These are phyloP conservation scores for Kwoniella shivajii DNA, from an alignment of 1,284 basidiomycete species.

Conservation along the genomic window DNA sequence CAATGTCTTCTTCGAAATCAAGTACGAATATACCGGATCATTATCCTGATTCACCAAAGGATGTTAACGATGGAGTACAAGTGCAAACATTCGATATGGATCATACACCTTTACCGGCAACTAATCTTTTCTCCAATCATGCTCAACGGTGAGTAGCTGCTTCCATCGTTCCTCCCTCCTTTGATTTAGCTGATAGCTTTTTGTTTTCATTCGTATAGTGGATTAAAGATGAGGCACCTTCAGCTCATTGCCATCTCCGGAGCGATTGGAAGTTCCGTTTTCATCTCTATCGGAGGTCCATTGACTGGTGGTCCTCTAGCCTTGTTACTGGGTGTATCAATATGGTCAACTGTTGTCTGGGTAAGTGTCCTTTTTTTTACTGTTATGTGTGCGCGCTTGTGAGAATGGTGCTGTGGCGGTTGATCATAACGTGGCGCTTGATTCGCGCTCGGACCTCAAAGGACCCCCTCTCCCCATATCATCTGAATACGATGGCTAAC, in stretches of 20 bases:
- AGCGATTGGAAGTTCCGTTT: slow-evolving; percentile 14
- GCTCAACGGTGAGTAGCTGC: neutral
- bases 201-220: neutral
- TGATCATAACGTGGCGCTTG: too few relatives aligned
- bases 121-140: neutral
- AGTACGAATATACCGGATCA: too few relatives aligned
- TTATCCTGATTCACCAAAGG: neutral
- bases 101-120: neutral
- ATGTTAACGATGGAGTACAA: neutral
- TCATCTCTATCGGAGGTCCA: slow-evolving; percentile 11
- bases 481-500: too few relatives aligned
- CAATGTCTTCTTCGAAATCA: too few relatives aligned
- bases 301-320: slow-evolving; percentile 16
- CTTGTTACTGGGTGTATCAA: slow-evolving; percentile 9
- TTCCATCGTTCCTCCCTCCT: too few relatives aligned
- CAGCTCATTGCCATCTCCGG: slow-evolving; percentile 20
- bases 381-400: too few relatives aligned
- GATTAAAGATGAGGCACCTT: slow-evolving; percentile 11
- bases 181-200: neutral
- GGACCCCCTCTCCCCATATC: too few relatives aligned
- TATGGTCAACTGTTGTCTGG: slow-evolving; percentile 14
- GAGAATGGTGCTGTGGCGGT: too few relatives aligned
- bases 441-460: too few relatives aligned
- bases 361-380: neutral
- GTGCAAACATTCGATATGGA: neutral